A percentile compares a stretch with the other conserved stretches of the same genome.
Conservation (phyloP, 768 basidiomycete genomes). For the Hericium rajendrae region DNA sequence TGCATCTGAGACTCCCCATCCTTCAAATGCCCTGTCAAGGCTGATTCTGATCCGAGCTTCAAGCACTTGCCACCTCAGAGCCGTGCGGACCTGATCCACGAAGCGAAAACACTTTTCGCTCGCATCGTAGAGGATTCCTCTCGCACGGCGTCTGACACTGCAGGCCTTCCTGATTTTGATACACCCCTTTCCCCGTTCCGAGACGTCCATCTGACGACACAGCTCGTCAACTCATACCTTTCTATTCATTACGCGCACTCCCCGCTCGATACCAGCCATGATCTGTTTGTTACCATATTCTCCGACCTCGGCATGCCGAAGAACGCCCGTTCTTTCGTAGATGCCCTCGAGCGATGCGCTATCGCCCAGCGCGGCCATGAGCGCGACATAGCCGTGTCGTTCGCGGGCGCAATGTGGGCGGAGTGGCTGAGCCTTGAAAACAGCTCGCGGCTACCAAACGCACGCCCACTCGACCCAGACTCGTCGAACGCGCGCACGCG, state of each 20-base stretch:
- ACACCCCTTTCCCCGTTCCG: constrained; percentile 24
- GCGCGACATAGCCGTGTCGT: constrained; percentile 35
- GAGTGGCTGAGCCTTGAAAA: constrained; percentile 49
- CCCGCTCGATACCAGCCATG: constrained; percentile 35
- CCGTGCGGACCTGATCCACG: constrained; percentile 58
- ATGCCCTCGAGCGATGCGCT: constrained; percentile 61
- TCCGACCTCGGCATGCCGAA: constrained; percentile 29
- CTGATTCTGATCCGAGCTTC: constrained; percentile 8
- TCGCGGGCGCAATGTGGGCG: constrained; percentile 56
- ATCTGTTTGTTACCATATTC: constrained; percentile 43
- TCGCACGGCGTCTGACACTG: constrained; percentile 25
- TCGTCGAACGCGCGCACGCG: constrained; percentile 59
- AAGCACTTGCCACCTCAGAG: constrained; percentile 65
- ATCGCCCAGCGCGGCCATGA: constrained; percentile 33
- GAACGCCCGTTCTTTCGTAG: constrained; percentile 49
- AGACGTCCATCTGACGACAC: constrained; percentile 45
- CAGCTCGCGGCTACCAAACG: constrained; percentile 19
- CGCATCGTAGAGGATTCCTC: constrained; percentile 32
- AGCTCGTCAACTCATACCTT: constrained; percentile 73
- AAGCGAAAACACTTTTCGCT: constrained; percentile 56
- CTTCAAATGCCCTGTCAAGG: neutral
- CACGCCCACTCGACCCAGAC: constrained; percentile 24
- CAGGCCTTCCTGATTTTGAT: neutral
- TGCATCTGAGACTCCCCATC: neutral
- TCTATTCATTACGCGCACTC: constrained; percentile 62